A percentile compares a stretch with the other conserved stretches of the same genome.
phyloP scores from a whole-genome alignment of 148 eudicot genomes.

The Silene conica region DNA sequence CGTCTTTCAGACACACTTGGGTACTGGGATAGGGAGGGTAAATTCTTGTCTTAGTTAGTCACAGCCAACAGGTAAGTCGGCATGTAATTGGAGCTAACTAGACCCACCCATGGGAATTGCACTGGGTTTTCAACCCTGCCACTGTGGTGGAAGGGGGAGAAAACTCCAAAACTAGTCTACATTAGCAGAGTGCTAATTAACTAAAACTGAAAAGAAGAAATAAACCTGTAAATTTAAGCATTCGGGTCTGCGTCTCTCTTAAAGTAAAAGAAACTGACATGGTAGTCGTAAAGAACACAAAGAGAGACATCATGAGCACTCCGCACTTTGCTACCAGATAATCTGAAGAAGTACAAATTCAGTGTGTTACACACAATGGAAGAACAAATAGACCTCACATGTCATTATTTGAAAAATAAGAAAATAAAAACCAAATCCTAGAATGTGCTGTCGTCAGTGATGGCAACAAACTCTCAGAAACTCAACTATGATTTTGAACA shows the following conservation, averaged over 20 bases:
- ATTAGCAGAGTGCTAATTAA: slow-evolving; percentile 4
- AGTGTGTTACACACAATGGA: slow-evolving; percentile 9
- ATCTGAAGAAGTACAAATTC: slow-evolving; percentile 49
- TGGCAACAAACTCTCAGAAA: not conserved
- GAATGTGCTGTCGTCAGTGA: not conserved
- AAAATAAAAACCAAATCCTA: not conserved
- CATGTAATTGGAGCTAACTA: not conserved
- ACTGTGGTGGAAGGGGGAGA: not conserved
- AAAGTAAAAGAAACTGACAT: slow-evolving; percentile 98
- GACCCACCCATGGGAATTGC: not conserved
- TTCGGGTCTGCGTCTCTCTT: slow-evolving; percentile 98
- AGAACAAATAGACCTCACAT: not conserved
- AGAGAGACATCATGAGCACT: slow-evolving; percentile 97
- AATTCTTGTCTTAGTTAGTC: slow-evolving; percentile 2
- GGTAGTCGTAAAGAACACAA: slow-evolving; percentile 99
- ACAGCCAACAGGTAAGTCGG: not conserved
- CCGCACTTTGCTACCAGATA: slow-evolving; percentile 96
- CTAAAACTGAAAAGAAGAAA: slow-evolving; percentile 11
- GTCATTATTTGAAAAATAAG: not conserved
- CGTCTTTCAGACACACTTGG: not conserved
- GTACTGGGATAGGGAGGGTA: not conserved
- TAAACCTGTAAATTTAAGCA: slow-evolving; percentile 97
- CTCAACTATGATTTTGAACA: not conserved
- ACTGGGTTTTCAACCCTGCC: not conserved
- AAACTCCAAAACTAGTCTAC: not conserved